Percentiles rank a stretch among this genome's conserved stretches.
Evolutionary conservation across 345 rosid species (phyloP).

Genomic region (Hibiscus trionum): DNA sequence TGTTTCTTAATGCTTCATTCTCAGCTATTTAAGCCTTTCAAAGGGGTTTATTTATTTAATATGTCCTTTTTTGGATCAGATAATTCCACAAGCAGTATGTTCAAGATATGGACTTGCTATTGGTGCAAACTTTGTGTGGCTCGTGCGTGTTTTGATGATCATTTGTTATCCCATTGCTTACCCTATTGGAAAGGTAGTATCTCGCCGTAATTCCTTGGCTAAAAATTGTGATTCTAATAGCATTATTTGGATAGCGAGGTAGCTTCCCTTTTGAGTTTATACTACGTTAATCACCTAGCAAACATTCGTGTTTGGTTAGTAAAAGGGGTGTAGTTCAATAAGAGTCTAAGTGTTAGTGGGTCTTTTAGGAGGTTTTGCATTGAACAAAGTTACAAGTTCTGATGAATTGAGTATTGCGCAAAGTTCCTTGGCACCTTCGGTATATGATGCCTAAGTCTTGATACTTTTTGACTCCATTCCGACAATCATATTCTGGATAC

Average conservation of each 20-base stretch:
- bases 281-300: background rate
- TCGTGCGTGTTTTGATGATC: conserved; percentile 63
- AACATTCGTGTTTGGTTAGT: background rate
- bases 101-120: conserved; percentile 75
- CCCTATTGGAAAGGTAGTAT: conserved; percentile 72
- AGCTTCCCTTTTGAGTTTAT: background rate
- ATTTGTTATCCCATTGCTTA: conserved; percentile 68
- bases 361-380: background rate
- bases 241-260: background rate
- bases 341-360: background rate
- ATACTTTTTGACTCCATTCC: background rate
- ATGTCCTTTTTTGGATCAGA: conserved; percentile 21
- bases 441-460: background rate
- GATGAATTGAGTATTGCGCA: background rate
- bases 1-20: conserved; percentile 3
- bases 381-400: background rate
- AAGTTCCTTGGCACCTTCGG: background rate
- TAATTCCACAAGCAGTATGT: conserved; percentile 80
- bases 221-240: background rate
- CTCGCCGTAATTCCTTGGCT: background rate
- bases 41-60: background rate
- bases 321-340: background rate
- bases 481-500: background rate
- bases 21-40: background rate
- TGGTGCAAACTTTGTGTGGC: conserved; percentile 68